Evolutionary conservation across 208 protist genomes (phyloP), one percentile per base, ranked within the genome.

Genomic region (Trichomonas tenax): DNA sequence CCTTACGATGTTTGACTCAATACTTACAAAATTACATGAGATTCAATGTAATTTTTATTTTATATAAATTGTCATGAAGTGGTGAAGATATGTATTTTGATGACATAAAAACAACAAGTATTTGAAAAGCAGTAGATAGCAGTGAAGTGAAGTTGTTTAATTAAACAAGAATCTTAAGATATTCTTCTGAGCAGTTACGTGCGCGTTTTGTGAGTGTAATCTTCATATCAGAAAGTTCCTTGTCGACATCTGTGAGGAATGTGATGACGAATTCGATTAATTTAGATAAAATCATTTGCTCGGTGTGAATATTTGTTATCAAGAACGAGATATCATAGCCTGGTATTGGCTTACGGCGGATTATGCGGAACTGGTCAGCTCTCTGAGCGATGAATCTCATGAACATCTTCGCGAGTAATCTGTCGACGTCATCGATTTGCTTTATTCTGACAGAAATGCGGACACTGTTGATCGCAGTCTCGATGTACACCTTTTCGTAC

Each of bases 251-350:
- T 96, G 98, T 96, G 95, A 99, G 97, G 96, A 99, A 99, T 17
- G 97, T 90, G 96, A 99, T 98, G 72, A 99, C 97, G 96, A 99
- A 99, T 96, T 99, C 98, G 82, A 99, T 98, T 44, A 99, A 97
- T 96, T 98, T 98, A 88, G 98, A 97, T 96, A 98, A 98, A 81
- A 98, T 98, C 98, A 99, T 99, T 46, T 89, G 84, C 97, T 99
- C 98, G 14, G 98, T 98, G 96, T 99, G 98, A 90, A 99, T 98
- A 97, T 99, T 99, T 14, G 98, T 99, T 96, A 99, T 98, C 31
- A 99, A 97, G 97, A 99, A 99, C 96, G 96, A 98, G 93, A 99
- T 98, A 96, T 99, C 98, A 97, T 99, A 99, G 31, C 98, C 98
- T 86, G 46, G n/a, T 15, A 99, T 97, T 48, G 99, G 97, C 96